Base-by-base conservation (phyloP, 2,329 filamentous ascomycete species). In the Colletotrichum spinosum region DNA sequence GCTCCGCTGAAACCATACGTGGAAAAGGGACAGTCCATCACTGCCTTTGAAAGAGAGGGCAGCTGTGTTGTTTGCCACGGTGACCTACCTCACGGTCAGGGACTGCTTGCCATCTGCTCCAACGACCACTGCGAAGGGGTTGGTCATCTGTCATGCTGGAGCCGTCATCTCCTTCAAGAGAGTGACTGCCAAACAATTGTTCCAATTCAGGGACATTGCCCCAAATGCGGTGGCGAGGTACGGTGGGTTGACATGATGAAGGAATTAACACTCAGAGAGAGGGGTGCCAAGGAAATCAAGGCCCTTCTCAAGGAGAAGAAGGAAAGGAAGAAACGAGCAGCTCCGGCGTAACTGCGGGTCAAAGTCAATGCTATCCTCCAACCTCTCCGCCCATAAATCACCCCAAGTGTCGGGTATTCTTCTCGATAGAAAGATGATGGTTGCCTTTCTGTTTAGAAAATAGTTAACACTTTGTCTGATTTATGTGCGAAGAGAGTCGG, bases 241-340 rank as follows among this genome's bases (percentile, higher is more conserved):
- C 75, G 82, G 55, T 98, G 95, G 95, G 82, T 84, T 0, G 86
- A 91, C 52, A 87, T 97, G 79, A 91, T 97, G 80, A 94, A 89
- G 73, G 94, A 97, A 74, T 78, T 97, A 70, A 96, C 86, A 55
- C 78, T 97, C 53, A 85, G 95, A 38, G 81, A 87, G 41, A 85
- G 92, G 33, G 94, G 91, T 1, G 77, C 84, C 59, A 90, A 91
- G 62, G 90, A 94, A 69, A 80, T 94, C 1, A 85, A 89, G 45
- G 88, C 88, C 69, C 72, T 97, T 34, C 82, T 93, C 70, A 80
- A 76, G 62, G 73, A 67, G 55, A 38, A 75, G 57, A 58, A 60
- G 41, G 56, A 63, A 68, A 44, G 64, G 6, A 77, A 77, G 68
- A 59, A 46, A 10, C 54, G 54, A 64, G 49, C 48, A 51, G 69